Evolutionary conservation across 1,284 basidiomycete genomes (phyloP), one percentile per base, ranked within the genome.

Genomic region (Ceratobasidium sp.): DNA sequence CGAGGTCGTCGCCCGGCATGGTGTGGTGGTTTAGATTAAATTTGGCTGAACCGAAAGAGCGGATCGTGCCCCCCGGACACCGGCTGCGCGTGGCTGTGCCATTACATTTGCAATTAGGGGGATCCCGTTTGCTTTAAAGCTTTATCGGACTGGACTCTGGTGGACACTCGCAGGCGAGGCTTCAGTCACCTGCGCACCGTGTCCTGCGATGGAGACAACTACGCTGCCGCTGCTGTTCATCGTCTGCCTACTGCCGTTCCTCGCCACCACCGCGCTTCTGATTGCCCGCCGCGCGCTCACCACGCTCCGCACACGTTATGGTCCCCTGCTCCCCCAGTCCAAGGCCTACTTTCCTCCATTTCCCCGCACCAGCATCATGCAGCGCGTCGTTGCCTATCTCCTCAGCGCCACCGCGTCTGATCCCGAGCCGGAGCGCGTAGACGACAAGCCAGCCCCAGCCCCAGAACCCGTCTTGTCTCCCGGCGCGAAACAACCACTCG

Each of bases 1-100:
- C 90, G 22, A 94, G 85, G 83, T 92, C 91, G 84, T 95, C 93
- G 54, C 90, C 91, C 72, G 51, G 83, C 81, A 71, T 49, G 76
- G 81, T 81, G 62, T 73, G 79, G 76, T 76, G 58, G n/a, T 59
- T 31, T 59, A 31, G 56, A 37, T 34, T 37, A 74, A 34, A 84
- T 83, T 82, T 81, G 61, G 13, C 11, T 8, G 27, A 14, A 19
- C 43, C 43, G 43, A 22, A 22, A 11, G 29, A 34, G 8, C n/a
- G 37, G 62, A 46, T 64, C 62, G n/a, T n/a, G n/a, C n/a, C n/a
- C n/a, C n/a, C n/a, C n/a, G n/a, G n/a, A n/a, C n/a, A n/a, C n/a
- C n/a, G 6, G 34, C 51, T 56, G 49, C 65, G 65, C 49, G 49
- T 49, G 64, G 24, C 64, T 31, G 16, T 49, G 64, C 31, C 29